Conservation (phyloP, 306 rosid genomes). For the Vigna angularis region DNA sequence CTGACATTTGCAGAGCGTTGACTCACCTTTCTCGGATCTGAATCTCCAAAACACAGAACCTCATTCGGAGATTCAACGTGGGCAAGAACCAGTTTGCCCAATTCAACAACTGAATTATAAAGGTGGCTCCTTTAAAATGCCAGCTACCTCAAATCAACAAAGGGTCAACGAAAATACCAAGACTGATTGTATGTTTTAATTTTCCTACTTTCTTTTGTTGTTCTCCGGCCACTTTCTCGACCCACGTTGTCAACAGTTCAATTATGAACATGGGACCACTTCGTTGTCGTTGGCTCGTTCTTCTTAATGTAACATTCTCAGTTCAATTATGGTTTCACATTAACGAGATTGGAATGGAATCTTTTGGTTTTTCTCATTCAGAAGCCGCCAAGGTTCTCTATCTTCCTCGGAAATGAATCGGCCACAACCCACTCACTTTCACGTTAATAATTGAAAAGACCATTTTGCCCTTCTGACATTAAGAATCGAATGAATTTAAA, state of each 20-base stretch:
- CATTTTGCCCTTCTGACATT: background rate
- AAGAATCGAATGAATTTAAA: too few species aligned
- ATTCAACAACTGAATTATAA: conserved; percentile 12
- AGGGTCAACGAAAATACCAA: conserved; percentile 29
- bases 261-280: conserved; percentile 26
- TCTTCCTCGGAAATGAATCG: background rate
- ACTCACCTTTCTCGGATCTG: conserved; percentile 55
- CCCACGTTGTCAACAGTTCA: conserved; percentile 15
- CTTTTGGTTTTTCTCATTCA: conserved; percentile 30
- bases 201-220: background rate
- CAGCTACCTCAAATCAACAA: background rate
- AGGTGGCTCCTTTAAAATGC: conserved; percentile 7
- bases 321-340: background rate
- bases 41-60: conserved; percentile 24
- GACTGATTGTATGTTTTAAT: background rate
- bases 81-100: background rate
- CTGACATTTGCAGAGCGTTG: background rate
- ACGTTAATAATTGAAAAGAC: background rate
- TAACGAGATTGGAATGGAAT: background rate
- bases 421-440: conserved; percentile 4
- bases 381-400: conserved; percentile 47
- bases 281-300: background rate
- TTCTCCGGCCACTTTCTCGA: background rate
- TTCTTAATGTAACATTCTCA: background rate
- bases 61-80: conserved; percentile 19